These are phyloP conservation scores for Fraxinus angustifolia DNA, from an alignment of 305 asterid genomes.

Conservation along the genomic window DNA sequence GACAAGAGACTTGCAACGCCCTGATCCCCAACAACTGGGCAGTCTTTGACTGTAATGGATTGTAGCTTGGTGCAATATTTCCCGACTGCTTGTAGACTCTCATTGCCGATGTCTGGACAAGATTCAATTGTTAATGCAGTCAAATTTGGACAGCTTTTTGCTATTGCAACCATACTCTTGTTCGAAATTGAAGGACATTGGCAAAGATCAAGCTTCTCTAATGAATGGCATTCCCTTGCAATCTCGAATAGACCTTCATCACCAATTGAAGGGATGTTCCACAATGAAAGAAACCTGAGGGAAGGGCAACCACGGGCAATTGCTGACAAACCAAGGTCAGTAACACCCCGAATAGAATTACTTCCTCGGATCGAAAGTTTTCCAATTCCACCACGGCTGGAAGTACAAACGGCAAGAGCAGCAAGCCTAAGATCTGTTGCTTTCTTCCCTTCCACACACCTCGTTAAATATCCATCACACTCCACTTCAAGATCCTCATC, in stretches of 20 bases:
- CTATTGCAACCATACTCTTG: conserved; percentile 62
- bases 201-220: conserved; percentile 82
- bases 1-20: conserved; percentile 65
- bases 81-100: conserved; percentile 64
- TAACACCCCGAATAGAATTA: conserved; percentile 53
- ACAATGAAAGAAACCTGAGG: conserved; percentile 67
- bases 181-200: conserved; percentile 68
- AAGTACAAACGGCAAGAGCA: conserved; percentile 83
- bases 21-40: conserved; percentile 72
- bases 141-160: conserved; percentile 61
- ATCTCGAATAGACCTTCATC: conserved; percentile 78
- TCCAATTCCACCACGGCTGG: conserved; percentile 90
- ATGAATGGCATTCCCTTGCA: conserved; percentile 66
- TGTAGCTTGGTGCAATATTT: conserved; percentile 59
- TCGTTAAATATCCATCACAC: conserved; percentile 69
- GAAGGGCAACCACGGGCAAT: conserved; percentile 89
- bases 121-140: conserved; percentile 63
- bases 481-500: conserved; percentile 58
- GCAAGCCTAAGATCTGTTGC: conserved; percentile 83
- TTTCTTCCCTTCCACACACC: conserved; percentile 87
- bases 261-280: conserved; percentile 64
- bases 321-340: conserved; percentile 60
- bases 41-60: conserved; percentile 66
- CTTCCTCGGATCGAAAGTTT: conserved; percentile 75
- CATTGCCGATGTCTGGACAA: conserved; percentile 62